Conservation (phyloP, 2,329 filamentous ascomycete genomes). For the Neofusicoccum umdonicola region DNA sequence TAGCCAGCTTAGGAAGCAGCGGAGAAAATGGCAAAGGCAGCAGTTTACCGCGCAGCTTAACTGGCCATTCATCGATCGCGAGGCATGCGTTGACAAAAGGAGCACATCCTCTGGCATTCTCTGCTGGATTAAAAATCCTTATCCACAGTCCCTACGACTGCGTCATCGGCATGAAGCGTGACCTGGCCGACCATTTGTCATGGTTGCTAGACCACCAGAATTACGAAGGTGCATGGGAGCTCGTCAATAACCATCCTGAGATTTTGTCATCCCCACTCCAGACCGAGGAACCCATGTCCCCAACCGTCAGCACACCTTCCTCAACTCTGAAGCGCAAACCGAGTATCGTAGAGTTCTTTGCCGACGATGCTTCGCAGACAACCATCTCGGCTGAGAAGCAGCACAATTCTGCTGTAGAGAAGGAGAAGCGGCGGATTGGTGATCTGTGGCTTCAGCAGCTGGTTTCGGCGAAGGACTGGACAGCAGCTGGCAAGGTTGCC, state of each 20-base stretch:
- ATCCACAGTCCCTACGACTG: slow-evolving; percentile 97
- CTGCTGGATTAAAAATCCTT: slow-evolving; percentile 74
- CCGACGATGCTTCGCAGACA: slow-evolving; percentile 65
- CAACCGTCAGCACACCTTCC: slow-evolving; percentile 42
- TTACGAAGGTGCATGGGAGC: slow-evolving; percentile 83
- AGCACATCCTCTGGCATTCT: slow-evolving; percentile 49
- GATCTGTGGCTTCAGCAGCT: slow-evolving; percentile 92
- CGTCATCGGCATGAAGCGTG: slow-evolving; percentile 84
- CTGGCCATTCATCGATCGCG: slow-evolving; percentile 19
- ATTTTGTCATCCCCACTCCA: slow-evolving; percentile 37
- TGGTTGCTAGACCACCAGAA: slow-evolving; percentile 82
- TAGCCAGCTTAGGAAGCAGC: slow-evolving; percentile 49
- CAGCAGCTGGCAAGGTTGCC: slow-evolving; percentile 72
- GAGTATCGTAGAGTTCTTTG: slow-evolving; percentile 65
- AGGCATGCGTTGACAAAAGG: slow-evolving; percentile 19
- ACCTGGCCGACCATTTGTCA: slow-evolving; percentile 76
- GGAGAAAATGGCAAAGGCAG: slow-evolving; percentile 29
- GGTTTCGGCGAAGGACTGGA: slow-evolving; percentile 72
- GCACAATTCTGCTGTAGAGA: slow-evolving; percentile 67
- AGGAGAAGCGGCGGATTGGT: slow-evolving; percentile 86
- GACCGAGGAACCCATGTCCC: slow-evolving; percentile 38
- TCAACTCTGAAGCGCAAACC: slow-evolving; percentile 28
- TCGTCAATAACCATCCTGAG: slow-evolving; percentile 86
- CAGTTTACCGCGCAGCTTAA: slow-evolving; percentile 16
- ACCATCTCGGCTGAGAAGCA: slow-evolving; percentile 59